Evolutionary conservation across 768 basidiomycete species (phyloP), one percentile per base, ranked within the genome.

Genomic region (Mycena leptocephala): DNA sequence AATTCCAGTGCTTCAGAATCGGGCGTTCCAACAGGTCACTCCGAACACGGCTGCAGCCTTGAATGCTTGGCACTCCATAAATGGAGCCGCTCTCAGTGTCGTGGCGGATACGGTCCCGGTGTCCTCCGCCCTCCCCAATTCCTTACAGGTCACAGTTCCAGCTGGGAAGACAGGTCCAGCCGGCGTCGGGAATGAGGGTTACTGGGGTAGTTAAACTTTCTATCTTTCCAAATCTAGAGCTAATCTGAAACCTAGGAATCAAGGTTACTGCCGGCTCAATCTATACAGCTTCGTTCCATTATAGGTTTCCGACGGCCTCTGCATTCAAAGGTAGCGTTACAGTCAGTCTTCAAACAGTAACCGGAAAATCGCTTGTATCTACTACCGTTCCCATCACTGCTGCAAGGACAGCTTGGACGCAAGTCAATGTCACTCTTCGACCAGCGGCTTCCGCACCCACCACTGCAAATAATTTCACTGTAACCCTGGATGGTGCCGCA

Each of bases 1-100:
- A 11, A 37, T 37, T 69, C 0, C 70, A 93, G 92, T 93, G 26
- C 86, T 94, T 4, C 93, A 91, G 81, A 94, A 94, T 78, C 86
- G 93, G 16, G 93, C 93, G 5, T 93, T 94, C 81, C 93, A 94
- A 79, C 86, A 91, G 74, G 91, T 93, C 35, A 86, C 88, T 5
- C 89, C 92, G 16, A 87, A 87, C 74, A 90, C 90, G 3, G 32
- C 85, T 0, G 86, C 81, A 2, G 89, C 93, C 11, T 83, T 93
- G 3, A 86, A 79, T 43, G 87, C 89, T 0, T 94, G 93, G 93
- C 81, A 83, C 58, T 80, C 89, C 11, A 73, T 89, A 22, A 86
- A 92, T 39, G 88, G 88, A 39, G 87, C 85, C 1, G 85, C 86
- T 22, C 87, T 94, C 62, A 82, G 82, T 20, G 92, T 93, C 20